Evolutionary conservation across 2,329 filamentous ascomycete species (phyloP).

Genomic region (Ophiocordyceps camponoti-leonardi): DNA sequence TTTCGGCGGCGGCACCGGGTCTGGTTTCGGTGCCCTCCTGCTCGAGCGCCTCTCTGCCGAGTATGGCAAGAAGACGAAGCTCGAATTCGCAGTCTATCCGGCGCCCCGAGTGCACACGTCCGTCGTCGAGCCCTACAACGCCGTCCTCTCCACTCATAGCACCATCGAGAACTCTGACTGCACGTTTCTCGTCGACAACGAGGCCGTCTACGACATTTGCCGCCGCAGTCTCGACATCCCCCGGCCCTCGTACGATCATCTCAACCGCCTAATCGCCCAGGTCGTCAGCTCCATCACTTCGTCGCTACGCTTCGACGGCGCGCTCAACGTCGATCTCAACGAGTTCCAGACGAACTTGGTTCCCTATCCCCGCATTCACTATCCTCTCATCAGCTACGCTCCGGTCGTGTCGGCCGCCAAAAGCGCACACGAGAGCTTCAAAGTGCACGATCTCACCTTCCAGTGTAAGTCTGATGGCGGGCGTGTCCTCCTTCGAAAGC

Average conservation of each 20-base stretch:
- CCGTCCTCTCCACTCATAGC: constrained; percentile 56
- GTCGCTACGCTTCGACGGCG: constrained; percentile 54
- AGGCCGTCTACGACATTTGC: constrained; percentile 62
- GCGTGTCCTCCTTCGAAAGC: too few relatives aligned
- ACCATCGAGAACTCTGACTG: constrained; percentile 66
- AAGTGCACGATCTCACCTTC: constrained; percentile 60
- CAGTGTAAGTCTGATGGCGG: constrained; percentile 40
- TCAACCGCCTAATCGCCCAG: constrained; percentile 58
- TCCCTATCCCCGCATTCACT: constrained; percentile 58
- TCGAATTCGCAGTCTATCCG: constrained; percentile 58
- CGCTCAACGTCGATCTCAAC: constrained; percentile 58
- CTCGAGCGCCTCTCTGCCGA: constrained; percentile 57
- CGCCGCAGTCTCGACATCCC: constrained; percentile 53
- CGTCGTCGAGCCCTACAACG: constrained; percentile 60
- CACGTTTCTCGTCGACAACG: constrained; percentile 62
- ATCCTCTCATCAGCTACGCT: constrained; percentile 56
- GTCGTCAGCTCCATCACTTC: constrained; percentile 62
- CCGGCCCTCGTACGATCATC: constrained; percentile 51
- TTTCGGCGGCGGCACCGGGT: constrained; percentile 56
- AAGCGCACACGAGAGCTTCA: constrained; percentile 77
- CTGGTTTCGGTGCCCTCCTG: constrained; percentile 54
- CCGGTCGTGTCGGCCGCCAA: constrained; percentile 56
- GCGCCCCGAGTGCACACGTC: constrained; percentile 52
- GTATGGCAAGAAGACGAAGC: constrained; percentile 64
- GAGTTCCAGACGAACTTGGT: constrained; percentile 67